Evolutionary conservation across 106 monocot species (phyloP), one percentile per base, ranked within the genome.

Genomic region (Allium sativum): DNA sequence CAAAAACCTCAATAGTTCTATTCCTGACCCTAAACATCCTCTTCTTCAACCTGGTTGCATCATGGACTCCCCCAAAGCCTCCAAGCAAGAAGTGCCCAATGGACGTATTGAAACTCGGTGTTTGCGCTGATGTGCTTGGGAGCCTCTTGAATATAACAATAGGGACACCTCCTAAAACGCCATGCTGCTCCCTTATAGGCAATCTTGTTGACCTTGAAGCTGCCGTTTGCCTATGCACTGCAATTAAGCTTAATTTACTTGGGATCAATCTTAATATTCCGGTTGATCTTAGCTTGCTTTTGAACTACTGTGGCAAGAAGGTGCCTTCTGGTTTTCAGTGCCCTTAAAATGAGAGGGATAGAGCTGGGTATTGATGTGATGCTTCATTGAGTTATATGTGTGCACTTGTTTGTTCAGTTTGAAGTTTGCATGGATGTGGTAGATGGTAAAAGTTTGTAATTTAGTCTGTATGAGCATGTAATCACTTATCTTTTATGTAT

Each of bases 81-180:
- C 13, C 13, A 12, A 59, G 61, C 20, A 7, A 7, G 18, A 62
- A 47, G 44, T 71, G 63, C 59, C 71, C 71, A 11, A 40, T 53
- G 0, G 63, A 64, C 19, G 31, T 53, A 1, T 56, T 78, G 20
- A 81, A 85, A 53, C 71, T 85, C 4, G 72, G 69, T 0, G 69
- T 62, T 7, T 85, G 81, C 15, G 85, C 85, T 7, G 64, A 85
- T 48, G 78, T 81, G 56, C 69, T 81, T 15, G 44, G 61, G 47
- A 59, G 70, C 58, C 71, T 63, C 18, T 52, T 71, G 20, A 56
- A 63, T 20, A 10, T 71, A 0, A 53, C 13, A 44, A 51, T 62
- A 11, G 62, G 71, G 6, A 45, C 20, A 31, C 62, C 62, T 13
- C 63, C 71, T 7, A 71, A 63, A 45, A 46, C n/a, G 15, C 71